Conservation (phyloP, 345 rosid genomes). For the Citrus unshiu region DNA sequence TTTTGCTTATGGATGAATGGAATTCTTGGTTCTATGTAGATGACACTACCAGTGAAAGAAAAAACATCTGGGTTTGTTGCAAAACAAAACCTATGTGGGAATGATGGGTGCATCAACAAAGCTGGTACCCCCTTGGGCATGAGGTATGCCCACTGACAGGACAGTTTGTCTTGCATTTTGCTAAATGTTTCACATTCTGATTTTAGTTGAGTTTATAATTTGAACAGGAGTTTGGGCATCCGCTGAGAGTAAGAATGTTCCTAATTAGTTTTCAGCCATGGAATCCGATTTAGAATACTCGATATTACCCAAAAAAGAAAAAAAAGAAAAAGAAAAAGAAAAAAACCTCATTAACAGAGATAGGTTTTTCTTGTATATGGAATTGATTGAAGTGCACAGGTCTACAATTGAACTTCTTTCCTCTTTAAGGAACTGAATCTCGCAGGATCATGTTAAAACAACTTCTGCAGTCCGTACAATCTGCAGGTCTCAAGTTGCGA, state of each 20-base stretch:
- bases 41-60: slow-evolving; percentile 29
- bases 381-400: slow-evolving; percentile 14
- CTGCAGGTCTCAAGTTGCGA: slow-evolving; percentile 1
- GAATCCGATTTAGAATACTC: slow-evolving; percentile 11
- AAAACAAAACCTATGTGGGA: slow-evolving; percentile 34
- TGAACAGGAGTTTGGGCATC: slow-evolving; percentile 58
- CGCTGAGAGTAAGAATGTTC: slow-evolving; percentile 30
- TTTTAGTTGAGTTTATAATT: slow-evolving; percentile 3
- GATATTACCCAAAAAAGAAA: slow-evolving; percentile 1
- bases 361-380: slow-evolving; percentile 6
- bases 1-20: background rate
- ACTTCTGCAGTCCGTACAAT: slow-evolving; percentile 6
- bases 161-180: background rate
- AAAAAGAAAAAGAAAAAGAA: background rate
- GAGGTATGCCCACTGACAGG: slow-evolving; percentile 34
- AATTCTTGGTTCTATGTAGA: slow-evolving; percentile 22
- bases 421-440: slow-evolving; percentile 5
- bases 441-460: slow-evolving; percentile 12
- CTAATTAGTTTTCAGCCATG: background rate
- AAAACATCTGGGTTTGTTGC: slow-evolving; percentile 29
- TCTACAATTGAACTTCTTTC: slow-evolving; percentile 10
- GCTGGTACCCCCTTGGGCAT: slow-evolving; percentile 31
- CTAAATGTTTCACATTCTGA: background rate
- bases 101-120: slow-evolving; percentile 29
- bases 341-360: background rate